phyloP scores from a whole-genome alignment of 2,329 filamentous ascomycete genomes.

The Lasiodiplodia gonubiensis region DNA sequence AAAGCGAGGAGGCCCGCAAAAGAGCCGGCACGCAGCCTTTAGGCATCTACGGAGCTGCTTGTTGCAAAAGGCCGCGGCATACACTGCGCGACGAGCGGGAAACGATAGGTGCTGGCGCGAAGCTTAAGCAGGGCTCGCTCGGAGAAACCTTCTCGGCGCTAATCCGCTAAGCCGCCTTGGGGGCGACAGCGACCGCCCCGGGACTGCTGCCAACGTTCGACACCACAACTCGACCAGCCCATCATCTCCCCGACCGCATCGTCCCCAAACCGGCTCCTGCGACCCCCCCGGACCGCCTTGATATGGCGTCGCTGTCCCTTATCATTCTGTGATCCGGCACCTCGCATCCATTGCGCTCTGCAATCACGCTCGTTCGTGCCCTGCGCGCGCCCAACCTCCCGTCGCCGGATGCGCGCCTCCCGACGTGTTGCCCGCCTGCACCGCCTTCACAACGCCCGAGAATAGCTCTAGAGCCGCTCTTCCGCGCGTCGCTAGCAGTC shows the following conservation, averaged over 20 bases:
- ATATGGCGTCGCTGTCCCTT: conserved; percentile 24
- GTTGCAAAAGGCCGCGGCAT: neutral
- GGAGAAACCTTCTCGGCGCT: conserved; percentile 28
- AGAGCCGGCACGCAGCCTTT: neutral
- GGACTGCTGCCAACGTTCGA: conserved; percentile 23
- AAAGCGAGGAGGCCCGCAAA: neutral
- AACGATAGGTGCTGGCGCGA: conserved; percentile 6
- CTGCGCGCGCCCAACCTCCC: conserved; percentile 29
- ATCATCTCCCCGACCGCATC: conserved; percentile 27
- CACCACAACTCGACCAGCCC: conserved; percentile 29
- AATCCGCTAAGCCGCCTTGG: conserved; percentile 23
- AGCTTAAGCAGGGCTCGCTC: conserved; percentile 28
- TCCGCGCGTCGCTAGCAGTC: conserved; percentile 18
- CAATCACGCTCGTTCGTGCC: conserved; percentile 28
- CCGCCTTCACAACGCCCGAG: conserved; percentile 1
- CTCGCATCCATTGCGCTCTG: conserved; percentile 26
- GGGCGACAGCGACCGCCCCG: conserved; percentile 18
- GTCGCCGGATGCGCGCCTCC: conserved; percentile 26
- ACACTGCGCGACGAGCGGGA: neutral
- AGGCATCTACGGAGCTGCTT: neutral
- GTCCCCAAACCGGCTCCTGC: conserved; percentile 24
- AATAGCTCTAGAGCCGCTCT: conserved; percentile 10
- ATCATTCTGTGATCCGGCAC: conserved; percentile 18
- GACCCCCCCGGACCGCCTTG: conserved; percentile 22
- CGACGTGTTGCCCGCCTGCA: conserved; percentile 9